These are phyloP conservation scores for Helotiales sp. DNA, from an alignment of 2,329 filamentous ascomycete species.

Conservation along the genomic window DNA sequence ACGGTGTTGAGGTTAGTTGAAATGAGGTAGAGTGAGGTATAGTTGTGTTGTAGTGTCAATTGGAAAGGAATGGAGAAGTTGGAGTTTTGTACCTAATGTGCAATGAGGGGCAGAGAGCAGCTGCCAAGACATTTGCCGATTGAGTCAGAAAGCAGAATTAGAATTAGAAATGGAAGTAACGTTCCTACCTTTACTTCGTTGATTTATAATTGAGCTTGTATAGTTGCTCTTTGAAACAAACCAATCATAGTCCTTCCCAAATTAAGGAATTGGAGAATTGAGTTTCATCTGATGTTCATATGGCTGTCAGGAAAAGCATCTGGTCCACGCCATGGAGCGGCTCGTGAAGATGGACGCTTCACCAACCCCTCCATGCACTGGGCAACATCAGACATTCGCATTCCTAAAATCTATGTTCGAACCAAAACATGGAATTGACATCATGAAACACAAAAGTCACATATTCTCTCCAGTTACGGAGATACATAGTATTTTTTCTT, in stretches of 20 bases:
- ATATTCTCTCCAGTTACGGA: background rate
- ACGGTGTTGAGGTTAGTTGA: no score
- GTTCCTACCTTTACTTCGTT: background rate
- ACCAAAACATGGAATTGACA: background rate
- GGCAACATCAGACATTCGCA: background rate
- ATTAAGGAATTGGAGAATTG: background rate
- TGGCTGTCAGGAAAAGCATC: background rate
- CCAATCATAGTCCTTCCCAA: no score
- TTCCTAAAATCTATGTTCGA: background rate
- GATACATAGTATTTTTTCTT: background rate
- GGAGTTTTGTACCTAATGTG: background rate
- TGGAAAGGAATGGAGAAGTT: background rate
- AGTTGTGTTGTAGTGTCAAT: background rate
- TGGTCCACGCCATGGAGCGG: background rate
- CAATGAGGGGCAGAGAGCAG: constrained; percentile 1
- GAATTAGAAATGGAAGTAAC: background rate
- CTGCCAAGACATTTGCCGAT: background rate
- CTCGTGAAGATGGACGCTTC: background rate
- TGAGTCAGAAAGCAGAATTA: constrained; percentile 13
- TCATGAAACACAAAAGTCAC: background rate
- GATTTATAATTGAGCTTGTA: background rate
- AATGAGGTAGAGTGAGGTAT: background rate
- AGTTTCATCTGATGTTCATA: background rate
- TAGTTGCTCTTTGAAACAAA: no score
- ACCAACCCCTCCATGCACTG: background rate